Evolutionary conservation across 1,139 yeast genomes (phyloP).

Genomic region (Suhomyces panamericanus): DNA sequence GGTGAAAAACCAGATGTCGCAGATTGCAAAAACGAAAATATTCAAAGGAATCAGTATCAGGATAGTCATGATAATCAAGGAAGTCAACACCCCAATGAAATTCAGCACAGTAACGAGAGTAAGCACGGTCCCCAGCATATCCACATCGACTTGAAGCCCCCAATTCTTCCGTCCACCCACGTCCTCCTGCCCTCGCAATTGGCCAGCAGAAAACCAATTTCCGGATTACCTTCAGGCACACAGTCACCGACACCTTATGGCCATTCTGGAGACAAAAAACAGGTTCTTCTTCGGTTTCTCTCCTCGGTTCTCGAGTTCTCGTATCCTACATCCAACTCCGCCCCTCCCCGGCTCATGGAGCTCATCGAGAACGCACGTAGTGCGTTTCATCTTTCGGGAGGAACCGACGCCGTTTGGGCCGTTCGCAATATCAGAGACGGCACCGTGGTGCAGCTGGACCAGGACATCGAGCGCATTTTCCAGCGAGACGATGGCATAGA

Average conservation of each 20-base stretch:
- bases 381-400: conserved; percentile 49
- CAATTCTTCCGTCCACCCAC: no score
- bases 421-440: conserved; percentile 21
- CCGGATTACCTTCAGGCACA: not conserved
- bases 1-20: no score
- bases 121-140: no score
- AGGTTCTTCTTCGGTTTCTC: conserved; percentile 43
- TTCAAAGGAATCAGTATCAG: no score
- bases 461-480: conserved; percentile 39
- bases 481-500: conserved; percentile 30
- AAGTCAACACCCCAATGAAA: no score
- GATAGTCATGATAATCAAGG: no score
- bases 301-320: conserved; percentile 53
- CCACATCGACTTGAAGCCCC: no score
- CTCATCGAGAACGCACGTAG: conserved; percentile 66
- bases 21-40: no score
- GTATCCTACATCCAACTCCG: conserved; percentile 57
- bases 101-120: no score
- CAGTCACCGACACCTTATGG: not conserved
- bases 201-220: not conserved
- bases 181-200: no score
- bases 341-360: conserved; percentile 71
- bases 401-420: conserved; percentile 15
- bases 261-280: conserved; percentile 14
- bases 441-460: conserved; percentile 30